These are phyloP conservation scores for Beauveria sp. DNA, from an alignment of 2,329 filamentous ascomycete species.

Conservation along the genomic window DNA sequence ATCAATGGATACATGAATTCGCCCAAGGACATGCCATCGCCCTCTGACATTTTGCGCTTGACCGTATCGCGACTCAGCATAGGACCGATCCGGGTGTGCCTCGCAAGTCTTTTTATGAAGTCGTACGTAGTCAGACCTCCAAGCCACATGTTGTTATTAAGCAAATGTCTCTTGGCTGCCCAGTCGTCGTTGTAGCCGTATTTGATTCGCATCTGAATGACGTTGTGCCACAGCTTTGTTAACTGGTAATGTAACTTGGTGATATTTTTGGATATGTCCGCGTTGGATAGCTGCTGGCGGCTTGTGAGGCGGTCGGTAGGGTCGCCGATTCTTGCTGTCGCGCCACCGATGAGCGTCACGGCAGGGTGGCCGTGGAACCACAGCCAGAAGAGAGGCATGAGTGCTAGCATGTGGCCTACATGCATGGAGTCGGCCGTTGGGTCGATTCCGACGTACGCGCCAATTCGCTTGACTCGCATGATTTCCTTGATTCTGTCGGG, in stretches of 20 bases:
- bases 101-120: slow-evolving; percentile 66
- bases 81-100: slow-evolving; percentile 67
- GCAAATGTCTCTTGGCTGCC: slow-evolving; percentile 58
- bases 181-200: slow-evolving; percentile 57
- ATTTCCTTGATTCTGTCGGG: slow-evolving; percentile 51
- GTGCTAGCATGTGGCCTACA: slow-evolving; percentile 69
- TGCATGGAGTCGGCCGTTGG: slow-evolving; percentile 75
- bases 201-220: slow-evolving; percentile 56
- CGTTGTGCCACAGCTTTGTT: slow-evolving; percentile 65
- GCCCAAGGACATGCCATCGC: slow-evolving; percentile 87
- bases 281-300: slow-evolving; percentile 44
- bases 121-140: slow-evolving; percentile 64
- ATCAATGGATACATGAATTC: slow-evolving; percentile 92
- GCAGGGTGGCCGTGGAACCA: slow-evolving; percentile 67
- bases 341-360: slow-evolving; percentile 62
- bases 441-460: slow-evolving; percentile 74
- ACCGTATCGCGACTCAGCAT: slow-evolving; percentile 88
- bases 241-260: slow-evolving; percentile 63
- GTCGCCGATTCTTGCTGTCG: slow-evolving; percentile 72
- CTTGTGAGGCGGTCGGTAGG: slow-evolving; percentile 62
- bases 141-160: slow-evolving; percentile 84
- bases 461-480: slow-evolving; percentile 58
- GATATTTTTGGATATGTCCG: slow-evolving; percentile 55
- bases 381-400: slow-evolving; percentile 82
- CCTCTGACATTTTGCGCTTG: slow-evolving; percentile 73